Conservation (phyloP, 176 grass and related monocot species). For the Ensete glaucum region DNA sequence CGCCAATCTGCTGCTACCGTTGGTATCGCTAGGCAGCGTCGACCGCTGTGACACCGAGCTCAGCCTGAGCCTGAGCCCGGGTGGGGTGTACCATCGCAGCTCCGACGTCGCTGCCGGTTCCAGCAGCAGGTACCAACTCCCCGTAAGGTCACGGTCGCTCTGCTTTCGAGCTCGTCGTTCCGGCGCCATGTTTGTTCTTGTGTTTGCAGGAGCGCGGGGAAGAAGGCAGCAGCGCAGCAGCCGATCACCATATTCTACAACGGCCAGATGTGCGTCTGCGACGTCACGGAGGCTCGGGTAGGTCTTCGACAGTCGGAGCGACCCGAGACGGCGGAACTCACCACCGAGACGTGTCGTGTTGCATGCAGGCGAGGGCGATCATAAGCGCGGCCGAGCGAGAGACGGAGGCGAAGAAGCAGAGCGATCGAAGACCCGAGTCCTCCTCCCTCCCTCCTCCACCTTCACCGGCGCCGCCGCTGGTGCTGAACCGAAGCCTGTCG, state of each 20-base stretch:
- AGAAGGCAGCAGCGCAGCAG: background rate
- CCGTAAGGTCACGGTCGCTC: background rate
- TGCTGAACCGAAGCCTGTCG: conserved; percentile 4
- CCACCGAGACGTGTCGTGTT: background rate
- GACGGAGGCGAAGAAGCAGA: background rate
- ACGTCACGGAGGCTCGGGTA: background rate
- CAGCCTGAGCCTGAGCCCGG: background rate
- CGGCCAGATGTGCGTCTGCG: background rate
- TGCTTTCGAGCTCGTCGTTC: background rate
- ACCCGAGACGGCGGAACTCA: background rate
- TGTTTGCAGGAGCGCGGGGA: background rate
- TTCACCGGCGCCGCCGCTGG: background rate
- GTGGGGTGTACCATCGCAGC: background rate
- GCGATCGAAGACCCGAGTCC: background rate
- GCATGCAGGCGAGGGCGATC: conserved; percentile 2
- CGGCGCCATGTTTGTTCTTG: background rate
- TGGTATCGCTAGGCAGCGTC: no score
- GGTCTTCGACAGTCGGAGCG: background rate
- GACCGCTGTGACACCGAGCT: conserved; percentile 2
- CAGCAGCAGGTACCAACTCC: background rate
- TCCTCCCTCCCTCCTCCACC: background rate
- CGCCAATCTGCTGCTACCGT: no score
- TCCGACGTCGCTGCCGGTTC: background rate
- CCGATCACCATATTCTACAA: conserved; percentile 6
- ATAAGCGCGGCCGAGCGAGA: background rate